Evolutionary conservation across 2,329 filamentous ascomycete genomes (phyloP).

Genomic region (Paracamarosporium sp.): DNA sequence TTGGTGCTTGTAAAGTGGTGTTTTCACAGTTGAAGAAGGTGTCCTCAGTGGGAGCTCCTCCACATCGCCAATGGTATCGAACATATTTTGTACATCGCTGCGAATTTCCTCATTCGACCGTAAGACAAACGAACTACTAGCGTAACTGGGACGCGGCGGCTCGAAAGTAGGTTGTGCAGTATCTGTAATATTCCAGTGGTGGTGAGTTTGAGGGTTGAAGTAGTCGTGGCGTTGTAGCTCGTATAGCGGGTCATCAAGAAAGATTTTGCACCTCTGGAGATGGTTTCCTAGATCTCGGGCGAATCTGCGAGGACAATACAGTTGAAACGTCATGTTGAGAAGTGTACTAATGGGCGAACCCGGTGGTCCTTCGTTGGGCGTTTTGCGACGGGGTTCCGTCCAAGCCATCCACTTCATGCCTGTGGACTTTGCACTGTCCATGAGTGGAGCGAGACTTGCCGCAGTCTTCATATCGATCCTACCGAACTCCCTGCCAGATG

Average conservation of each 20-base stretch:
- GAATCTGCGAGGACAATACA: slow-evolving; percentile 78
- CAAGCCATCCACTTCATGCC: slow-evolving; percentile 75
- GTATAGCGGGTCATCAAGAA: slow-evolving; percentile 67
- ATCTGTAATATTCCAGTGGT: slow-evolving; percentile 16
- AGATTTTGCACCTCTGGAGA: slow-evolving; percentile 70
- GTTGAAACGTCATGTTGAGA: slow-evolving; percentile 69
- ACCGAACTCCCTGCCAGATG: slow-evolving; percentile 75
- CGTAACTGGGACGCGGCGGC: slow-evolving; percentile 18
- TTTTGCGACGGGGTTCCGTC: slow-evolving; percentile 71
- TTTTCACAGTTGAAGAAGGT: slow-evolving; percentile 68
- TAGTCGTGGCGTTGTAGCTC: slow-evolving; percentile 72
- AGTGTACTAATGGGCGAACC: slow-evolving; percentile 29
- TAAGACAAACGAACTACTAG: slow-evolving; percentile 40
- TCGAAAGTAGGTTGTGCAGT: slow-evolving; percentile 11
- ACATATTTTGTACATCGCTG: slow-evolving; percentile 83
- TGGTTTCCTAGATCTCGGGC: slow-evolving; percentile 71
- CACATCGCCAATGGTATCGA: slow-evolving; percentile 79
- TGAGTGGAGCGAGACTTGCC: slow-evolving; percentile 70
- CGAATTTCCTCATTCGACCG: slow-evolving; percentile 87
- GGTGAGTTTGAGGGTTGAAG: slow-evolving; percentile 72
- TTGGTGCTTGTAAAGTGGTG: slow-evolving; percentile 79
- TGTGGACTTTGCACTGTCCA: slow-evolving; percentile 67
- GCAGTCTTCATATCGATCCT: slow-evolving; percentile 74
- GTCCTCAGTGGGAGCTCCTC: slow-evolving; percentile 80
- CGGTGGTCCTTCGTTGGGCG: slow-evolving; percentile 61